Base-by-base conservation (phyloP, 805 yeast species). In the Suhomyces tanzawaensis region DNA sequence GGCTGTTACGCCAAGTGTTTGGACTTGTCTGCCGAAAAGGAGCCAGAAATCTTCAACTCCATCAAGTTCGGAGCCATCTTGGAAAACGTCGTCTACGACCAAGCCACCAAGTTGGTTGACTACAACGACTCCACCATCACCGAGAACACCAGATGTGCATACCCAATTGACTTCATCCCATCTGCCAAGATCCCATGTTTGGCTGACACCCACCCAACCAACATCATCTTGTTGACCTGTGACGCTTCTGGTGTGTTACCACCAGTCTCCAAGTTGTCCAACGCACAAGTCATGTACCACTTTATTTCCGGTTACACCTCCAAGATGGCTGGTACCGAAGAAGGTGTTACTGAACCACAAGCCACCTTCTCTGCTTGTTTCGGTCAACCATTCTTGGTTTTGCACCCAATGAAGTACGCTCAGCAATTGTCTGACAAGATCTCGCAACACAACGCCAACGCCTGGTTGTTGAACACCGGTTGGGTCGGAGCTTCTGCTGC, bases 291-390 rank as follows among this genome's bases (percentile, higher is more conserved):
- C 49, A 91, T 93, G 98, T 91, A 93, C 78, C 98, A 91, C 72
- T 91, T 91, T 72, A 91, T 91, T 55, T 85, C 95, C 48, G 99
- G 99, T 58, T 91, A 91, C 79, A 91, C 99, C 46, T 91, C 98
- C 40, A 91, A 93, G 80, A 91, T 91, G 95, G 96, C 99, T 46
- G 98, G 98, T 66, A 91, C 99, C 37, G 99, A 91, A 72, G 95
- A 87, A 66, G 99, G 99, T 69, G 87, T 91, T 50, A 90, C 97
- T 46, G 97, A 91, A 72, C 98, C 99, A 46, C 89, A 86, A 68
- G 96, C 97, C 40, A 88, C 96, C 14, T 91, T 91, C 80, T 86
- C 96, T 45, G 96, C 99, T 38, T 91, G 99, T 75, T 91, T 90
- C 66, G 99, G 98, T 61, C 98, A 91, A 75, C 99, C 99, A 48